Base-by-base conservation (phyloP, 2,329 filamentous ascomycete genomes). In the Aspergillus tanneri region DNA sequence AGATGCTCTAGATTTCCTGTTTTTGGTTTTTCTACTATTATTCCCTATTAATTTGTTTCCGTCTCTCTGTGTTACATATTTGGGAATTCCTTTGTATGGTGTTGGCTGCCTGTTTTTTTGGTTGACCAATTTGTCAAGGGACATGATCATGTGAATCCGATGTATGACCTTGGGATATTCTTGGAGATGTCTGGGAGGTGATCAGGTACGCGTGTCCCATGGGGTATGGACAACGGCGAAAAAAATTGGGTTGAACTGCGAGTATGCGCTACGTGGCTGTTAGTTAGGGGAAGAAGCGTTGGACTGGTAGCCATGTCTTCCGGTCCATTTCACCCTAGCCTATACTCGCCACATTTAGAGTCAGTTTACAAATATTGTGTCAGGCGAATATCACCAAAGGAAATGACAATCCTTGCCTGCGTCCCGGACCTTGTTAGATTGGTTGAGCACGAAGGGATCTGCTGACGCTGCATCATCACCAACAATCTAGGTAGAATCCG, bases 71-170 rank as follows among this genome's bases (percentile, higher is more conserved):
- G 11, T n/a, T n/a, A n/a, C 30, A 16, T 5, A 18, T 34, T 34
- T n/a, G n/a, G 30, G 19, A 19, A 3, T 16, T 34, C 9, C 30
- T 34, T 5, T 5, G 16, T 34, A 19, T 34, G 30, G 30, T 34
- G 30, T 11, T 34, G 30, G 22, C 43, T 23, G 34, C 24, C 35
- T 45, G 43, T 22, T 45, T 32, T 22, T 21, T 37, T 45, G 23
- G 7, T 30, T 43, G 25, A n/a, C 14, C 24, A 28, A 28, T 19
- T n/a, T 36, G 28, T 30, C 21, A 36, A 25, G 37, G 27, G 30
- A 21, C 28, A 24, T 16, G 21, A 41, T 21, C 23, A 27, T 41
- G 38, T 47, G 37, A 47, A 47, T 47, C 37, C 27, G 45, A 47
- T 42, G 28, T 30, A 41, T 41, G 23, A 25, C 23, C 11, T 38